Conservation (phyloP, 78 protist genomes). For the Speleostelium caveatum region DNA sequence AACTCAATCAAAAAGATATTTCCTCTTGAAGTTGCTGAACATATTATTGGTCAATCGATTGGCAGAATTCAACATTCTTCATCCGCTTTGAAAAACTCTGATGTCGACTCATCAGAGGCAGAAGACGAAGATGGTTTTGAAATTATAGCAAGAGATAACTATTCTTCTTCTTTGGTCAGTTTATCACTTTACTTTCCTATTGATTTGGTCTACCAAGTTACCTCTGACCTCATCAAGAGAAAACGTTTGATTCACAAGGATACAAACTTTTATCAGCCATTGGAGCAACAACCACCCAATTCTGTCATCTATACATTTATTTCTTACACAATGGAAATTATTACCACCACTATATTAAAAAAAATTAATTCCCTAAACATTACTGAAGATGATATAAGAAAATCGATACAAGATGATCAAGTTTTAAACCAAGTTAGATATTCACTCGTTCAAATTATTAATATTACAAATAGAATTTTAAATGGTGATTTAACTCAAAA, state of each 20-base stretch:
- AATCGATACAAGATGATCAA: slow-evolving; percentile 8
- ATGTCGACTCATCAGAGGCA: neutral
- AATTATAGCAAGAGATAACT: slow-evolving; percentile 42
- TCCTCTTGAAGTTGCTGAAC: slow-evolving; percentile 42
- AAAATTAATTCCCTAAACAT: neutral
- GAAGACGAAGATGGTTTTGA: slow-evolving; percentile 58
- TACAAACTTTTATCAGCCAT: slow-evolving; percentile 21
- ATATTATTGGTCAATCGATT: slow-evolving; percentile 54
- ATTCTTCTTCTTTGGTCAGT: neutral
- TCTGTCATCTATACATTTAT: slow-evolving; percentile 42
- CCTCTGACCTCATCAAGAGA: slow-evolving; percentile 23
- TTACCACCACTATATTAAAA: slow-evolving; percentile 26
- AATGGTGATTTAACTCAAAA: slow-evolving; percentile 1
- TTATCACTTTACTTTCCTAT: slow-evolving; percentile 38
- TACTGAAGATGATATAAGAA: slow-evolving; percentile 45
- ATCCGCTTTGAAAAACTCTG: neutral
- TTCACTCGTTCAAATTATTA: slow-evolving; percentile 26
- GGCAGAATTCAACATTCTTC: slow-evolving; percentile 63
- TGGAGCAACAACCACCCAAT: slow-evolving; percentile 12
- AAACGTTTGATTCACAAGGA: slow-evolving; percentile 21
- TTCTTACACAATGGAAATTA: slow-evolving; percentile 46
- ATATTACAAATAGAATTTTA: slow-evolving; percentile 31
- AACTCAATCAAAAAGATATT: slow-evolving; percentile 14
- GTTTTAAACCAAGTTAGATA: slow-evolving; percentile 40
- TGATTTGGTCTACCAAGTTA: slow-evolving; percentile 58